These are phyloP conservation scores for Cardamine occulta DNA, from an alignment of 345 rosid genomes.

Conservation along the genomic window DNA sequence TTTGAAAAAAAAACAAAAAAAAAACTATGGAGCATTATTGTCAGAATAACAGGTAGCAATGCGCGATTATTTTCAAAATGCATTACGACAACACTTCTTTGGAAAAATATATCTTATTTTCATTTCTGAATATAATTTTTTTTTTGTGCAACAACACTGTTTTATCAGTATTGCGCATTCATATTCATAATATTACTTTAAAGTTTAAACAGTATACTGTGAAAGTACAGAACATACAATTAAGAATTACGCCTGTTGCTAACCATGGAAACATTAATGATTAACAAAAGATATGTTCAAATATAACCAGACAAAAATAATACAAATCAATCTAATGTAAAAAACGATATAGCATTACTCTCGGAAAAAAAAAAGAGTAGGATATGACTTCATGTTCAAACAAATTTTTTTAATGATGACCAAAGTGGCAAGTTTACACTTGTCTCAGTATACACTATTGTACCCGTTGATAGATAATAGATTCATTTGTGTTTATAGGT, in stretches of 20 bases:
- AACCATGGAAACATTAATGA: conserved; percentile 38
- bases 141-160: background rate
- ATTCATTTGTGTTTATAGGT: background rate
- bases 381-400: conserved; percentile 1
- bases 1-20: background rate
- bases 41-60: conserved; percentile 30
- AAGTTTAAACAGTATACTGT: conserved; percentile 13
- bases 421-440: background rate
- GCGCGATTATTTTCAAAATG: conserved; percentile 16
- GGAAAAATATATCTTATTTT: background rate
- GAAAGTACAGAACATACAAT: conserved; percentile 23
- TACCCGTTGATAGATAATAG: background rate
- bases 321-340: background rate
- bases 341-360: background rate
- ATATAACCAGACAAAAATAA: conserved; percentile 16
- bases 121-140: background rate
- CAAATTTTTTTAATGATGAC: background rate
- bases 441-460: background rate
- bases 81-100: too few relatives aligned
- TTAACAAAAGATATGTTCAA: conserved; percentile 31
- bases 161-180: background rate
- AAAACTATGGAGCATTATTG: conserved; percentile 21
- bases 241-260: conserved; percentile 27
- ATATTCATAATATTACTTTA: background rate
- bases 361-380: background rate